Percentiles rank a stretch among this genome's conserved stretches.
Conservation (phyloP, 2,329 filamentous ascomycete species). For the Coniochaeta sp. region DNA sequence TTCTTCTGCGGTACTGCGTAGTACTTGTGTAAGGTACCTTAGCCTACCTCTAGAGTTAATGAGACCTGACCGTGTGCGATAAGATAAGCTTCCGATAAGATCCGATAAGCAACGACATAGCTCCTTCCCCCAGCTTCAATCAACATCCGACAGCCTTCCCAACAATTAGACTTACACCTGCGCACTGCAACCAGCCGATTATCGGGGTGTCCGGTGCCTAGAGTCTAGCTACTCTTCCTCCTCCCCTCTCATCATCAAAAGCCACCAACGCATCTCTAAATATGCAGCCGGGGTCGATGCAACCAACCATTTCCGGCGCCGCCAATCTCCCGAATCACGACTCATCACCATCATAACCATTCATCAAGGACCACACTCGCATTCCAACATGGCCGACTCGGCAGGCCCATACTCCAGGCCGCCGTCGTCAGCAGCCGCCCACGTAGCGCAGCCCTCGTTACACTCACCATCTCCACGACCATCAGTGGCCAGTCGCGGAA, state of each 20-base stretch:
- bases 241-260: background rate
- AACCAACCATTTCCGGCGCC: background rate
- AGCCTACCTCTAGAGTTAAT: background rate
- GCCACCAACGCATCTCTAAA: background rate
- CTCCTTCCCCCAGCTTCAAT: background rate
- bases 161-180: background rate
- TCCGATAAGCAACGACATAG: background rate
- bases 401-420: slow-evolving; percentile 9
- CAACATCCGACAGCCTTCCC: background rate
- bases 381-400: slow-evolving; percentile 15
- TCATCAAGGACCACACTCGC: background rate
- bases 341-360: background rate
- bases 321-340: background rate
- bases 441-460: slow-evolving; percentile 6
- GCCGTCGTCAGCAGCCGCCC: slow-evolving; percentile 13
- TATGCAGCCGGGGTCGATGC: background rate
- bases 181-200: background rate
- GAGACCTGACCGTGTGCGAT: background rate
- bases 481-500: slow-evolving; percentile 14
- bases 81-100: background rate
- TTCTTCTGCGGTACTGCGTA: background rate
- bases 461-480: slow-evolving; percentile 14
- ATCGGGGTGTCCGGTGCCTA: background rate
- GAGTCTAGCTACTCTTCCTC: too few relatives aligned
- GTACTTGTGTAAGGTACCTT: background rate